phyloP scores from a whole-genome alignment of 352 stramenopile species.

The Halophytophthora polymorphica region DNA sequence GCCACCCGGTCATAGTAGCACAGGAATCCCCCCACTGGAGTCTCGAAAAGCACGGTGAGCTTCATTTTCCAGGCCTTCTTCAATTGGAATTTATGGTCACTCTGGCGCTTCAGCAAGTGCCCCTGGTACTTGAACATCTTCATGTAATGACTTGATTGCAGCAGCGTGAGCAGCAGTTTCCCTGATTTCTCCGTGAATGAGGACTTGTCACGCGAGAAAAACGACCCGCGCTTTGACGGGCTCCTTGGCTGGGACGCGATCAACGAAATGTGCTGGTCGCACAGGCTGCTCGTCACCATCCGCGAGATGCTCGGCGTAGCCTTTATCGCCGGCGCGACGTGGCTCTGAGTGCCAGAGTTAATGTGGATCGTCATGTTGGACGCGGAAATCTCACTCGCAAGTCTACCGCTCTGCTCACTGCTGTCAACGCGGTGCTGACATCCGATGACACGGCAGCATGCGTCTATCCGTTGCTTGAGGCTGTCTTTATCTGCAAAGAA shows the following conservation, averaged over 20 bases:
- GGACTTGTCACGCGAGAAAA: conserved; percentile 26
- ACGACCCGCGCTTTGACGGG: conserved; percentile 26
- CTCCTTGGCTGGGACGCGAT: conserved; percentile 20
- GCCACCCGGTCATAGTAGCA: conserved; percentile 73
- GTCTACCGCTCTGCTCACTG: conserved; percentile 11
- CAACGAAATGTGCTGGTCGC: conserved; percentile 28
- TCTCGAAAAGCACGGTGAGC: conserved; percentile 52
- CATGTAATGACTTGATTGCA: conserved; percentile 46
- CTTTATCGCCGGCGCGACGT: conserved; percentile 7
- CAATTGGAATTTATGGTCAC: conserved; percentile 50
- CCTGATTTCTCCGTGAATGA: conserved; percentile 15
- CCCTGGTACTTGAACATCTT: conserved; percentile 61
- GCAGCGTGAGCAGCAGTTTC: conserved; percentile 17
- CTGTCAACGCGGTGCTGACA: conserved; percentile 24
- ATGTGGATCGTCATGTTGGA: conserved; percentile 23
- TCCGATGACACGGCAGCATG: conserved; percentile 50
- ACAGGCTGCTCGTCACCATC: conserved; percentile 19
- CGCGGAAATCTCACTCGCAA: conserved; percentile 14
- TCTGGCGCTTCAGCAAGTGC: conserved; percentile 43
- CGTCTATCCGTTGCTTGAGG: conserved; percentile 39
- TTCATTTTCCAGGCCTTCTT: conserved; percentile 61
- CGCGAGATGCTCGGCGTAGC: conserved; percentile 12
- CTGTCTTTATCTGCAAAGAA: conserved; percentile 39
- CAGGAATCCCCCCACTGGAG: conserved; percentile 57
- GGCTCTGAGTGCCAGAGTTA: conserved; percentile 12